Conservation (phyloP, 2,329 filamentous ascomycete species). For the Fusarium robinianum region DNA sequence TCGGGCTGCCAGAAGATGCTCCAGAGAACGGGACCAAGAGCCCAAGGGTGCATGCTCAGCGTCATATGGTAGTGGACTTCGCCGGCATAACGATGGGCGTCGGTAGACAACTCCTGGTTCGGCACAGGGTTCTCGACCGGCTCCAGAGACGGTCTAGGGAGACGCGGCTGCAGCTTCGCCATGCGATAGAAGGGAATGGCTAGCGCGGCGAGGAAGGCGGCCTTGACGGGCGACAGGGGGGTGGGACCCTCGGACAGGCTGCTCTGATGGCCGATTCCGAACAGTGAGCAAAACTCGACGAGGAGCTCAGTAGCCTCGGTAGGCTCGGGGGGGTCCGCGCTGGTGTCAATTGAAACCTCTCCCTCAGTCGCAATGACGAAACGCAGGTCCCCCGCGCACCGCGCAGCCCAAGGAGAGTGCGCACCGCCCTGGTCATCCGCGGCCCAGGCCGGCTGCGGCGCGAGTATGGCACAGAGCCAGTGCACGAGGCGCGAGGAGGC, state of each 20-base stretch:
- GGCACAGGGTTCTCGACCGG: slow-evolving; percentile 7
- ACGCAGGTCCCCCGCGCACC: slow-evolving; percentile 17
- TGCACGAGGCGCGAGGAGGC: slow-evolving; percentile 31
- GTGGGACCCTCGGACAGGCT: slow-evolving; percentile 7
- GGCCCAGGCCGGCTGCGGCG: slow-evolving; percentile 28
- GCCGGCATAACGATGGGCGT: slow-evolving; percentile 25
- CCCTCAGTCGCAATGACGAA: slow-evolving; percentile 31
- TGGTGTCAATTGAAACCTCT: slow-evolving; percentile 21
- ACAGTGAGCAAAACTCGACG: slow-evolving; percentile 35
- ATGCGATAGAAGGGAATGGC: slow-evolving; percentile 36
- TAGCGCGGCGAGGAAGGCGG: slow-evolving; percentile 33
- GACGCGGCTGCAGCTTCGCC: slow-evolving; percentile 32
- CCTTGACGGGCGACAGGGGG: slow-evolving; percentile 32
- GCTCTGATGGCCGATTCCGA: slow-evolving; percentile 31
- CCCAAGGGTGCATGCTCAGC: slow-evolving; percentile 37
- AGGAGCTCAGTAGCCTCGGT: slow-evolving; percentile 32
- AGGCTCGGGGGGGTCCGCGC: slow-evolving; percentile 20
- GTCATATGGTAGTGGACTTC: slow-evolving; percentile 39
- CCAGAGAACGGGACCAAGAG: slow-evolving; percentile 38
- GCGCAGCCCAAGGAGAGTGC: slow-evolving; percentile 30
- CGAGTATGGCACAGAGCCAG: slow-evolving; percentile 37
- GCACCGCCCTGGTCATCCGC: slow-evolving; percentile 24
- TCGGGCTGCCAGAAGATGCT: slow-evolving; percentile 40
- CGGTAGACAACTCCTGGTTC: slow-evolving; percentile 13
- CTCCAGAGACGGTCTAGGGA: slow-evolving; percentile 26